Conservation (phyloP, 805 yeast genomes). For the Candida cerambycidarum region DNA sequence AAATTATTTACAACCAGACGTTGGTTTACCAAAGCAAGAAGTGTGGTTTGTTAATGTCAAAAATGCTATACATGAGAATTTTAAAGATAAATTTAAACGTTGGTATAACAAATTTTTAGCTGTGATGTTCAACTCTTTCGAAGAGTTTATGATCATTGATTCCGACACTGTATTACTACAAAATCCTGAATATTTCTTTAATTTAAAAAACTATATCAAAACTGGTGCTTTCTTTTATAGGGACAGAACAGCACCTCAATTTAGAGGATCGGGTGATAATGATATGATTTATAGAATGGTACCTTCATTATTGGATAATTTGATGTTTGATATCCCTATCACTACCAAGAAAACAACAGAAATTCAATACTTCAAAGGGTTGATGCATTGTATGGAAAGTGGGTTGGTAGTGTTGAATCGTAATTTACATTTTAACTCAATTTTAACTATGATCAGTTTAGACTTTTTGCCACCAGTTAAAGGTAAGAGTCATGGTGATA, state of each 20-base stretch:
- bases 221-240: slow-evolving; percentile 37
- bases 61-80: slow-evolving; percentile 25
- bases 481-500: slow-evolving; percentile 28
- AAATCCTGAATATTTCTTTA: slow-evolving; percentile 29
- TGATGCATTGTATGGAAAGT: slow-evolving; percentile 39
- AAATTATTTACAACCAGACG: slow-evolving; percentile 21
- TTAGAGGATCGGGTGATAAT: slow-evolving; percentile 23
- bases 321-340: slow-evolving; percentile 35
- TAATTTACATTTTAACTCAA: slow-evolving; percentile 24
- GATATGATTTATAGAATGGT: slow-evolving; percentile 23
- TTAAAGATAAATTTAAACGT: slow-evolving; percentile 21
- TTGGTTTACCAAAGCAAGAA: slow-evolving; percentile 38
- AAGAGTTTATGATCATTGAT: slow-evolving; percentile 54
- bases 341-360: slow-evolving; percentile 32
- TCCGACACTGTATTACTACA: slow-evolving; percentile 48
- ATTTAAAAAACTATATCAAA: slow-evolving; percentile 26
- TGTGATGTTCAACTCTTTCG: slow-evolving; percentile 55
- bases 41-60: slow-evolving; percentile 38
- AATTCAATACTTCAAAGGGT: slow-evolving; percentile 32
- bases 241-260: slow-evolving; percentile 28
- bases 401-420: slow-evolving; percentile 29
- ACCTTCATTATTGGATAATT: slow-evolving; percentile 29
- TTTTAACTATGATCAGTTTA: slow-evolving; percentile 28
- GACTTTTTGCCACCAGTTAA: slow-evolving; percentile 25
- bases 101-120: slow-evolving; percentile 52